Percentiles rank a stretch among this genome's conserved stretches.
Evolutionary conservation across 306 rosid genomes (phyloP).

Genomic region (Crataegus laevigata): DNA sequence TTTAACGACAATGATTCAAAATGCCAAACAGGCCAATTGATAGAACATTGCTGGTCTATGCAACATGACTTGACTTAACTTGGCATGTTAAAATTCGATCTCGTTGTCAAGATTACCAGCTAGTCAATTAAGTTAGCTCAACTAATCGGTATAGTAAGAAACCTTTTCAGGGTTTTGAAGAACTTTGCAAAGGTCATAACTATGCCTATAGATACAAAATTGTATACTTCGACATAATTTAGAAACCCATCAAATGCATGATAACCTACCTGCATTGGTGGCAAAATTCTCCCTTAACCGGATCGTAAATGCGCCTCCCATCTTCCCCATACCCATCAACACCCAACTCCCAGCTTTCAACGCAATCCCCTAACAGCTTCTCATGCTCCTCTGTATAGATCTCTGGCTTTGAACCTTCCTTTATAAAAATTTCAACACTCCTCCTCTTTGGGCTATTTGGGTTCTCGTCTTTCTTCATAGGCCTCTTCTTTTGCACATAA

Average conservation of each 20-base stretch:
- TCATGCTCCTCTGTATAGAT: conserved; percentile 61
- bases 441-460: conserved; percentile 9
- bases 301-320: conserved; percentile 56
- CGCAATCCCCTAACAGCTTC: conserved; percentile 60
- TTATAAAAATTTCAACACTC: conserved; percentile 30
- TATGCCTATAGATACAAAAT: too few relatives aligned
- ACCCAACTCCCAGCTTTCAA: conserved; percentile 45
- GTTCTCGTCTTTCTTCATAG: neutral
- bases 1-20: neutral
- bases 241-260: neutral
- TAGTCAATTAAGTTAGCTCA: neutral
- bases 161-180: neutral
- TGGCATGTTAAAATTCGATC: neutral
- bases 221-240: too few relatives aligned
- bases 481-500: conserved; percentile 21
- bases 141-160: neutral
- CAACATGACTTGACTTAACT: neutral
- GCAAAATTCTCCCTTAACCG: conserved; percentile 53
- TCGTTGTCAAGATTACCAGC: neutral
- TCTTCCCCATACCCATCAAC: conserved; percentile 68
- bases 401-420: conserved; percentile 59
- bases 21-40: neutral
- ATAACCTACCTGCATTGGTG: conserved; percentile 70
- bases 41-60: neutral
- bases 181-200: too few relatives aligned